Conservation (phyloP, 805 yeast species). For the Pichia thaimueangensis region DNA sequence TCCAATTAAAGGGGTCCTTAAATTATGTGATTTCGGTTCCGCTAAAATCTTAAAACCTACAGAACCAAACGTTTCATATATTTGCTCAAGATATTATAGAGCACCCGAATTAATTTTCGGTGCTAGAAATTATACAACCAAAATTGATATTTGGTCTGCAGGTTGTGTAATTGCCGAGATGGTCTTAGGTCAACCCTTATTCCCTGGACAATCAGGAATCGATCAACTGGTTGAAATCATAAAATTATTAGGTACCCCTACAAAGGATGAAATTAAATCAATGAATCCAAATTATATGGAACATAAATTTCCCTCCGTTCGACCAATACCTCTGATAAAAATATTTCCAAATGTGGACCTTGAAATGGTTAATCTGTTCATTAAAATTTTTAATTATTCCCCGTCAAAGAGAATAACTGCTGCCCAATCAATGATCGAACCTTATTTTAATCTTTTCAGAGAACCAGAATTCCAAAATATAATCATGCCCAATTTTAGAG, state of each 20-base stretch:
- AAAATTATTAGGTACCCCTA: slow-evolving; percentile 92
- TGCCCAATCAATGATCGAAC: slow-evolving; percentile 42
- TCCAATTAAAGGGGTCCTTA: slow-evolving; percentile 76
- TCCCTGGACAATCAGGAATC: slow-evolving; percentile 97
- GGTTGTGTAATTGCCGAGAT: slow-evolving; percentile 98
- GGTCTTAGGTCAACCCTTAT: slow-evolving; percentile 89
- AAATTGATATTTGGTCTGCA: slow-evolving; percentile 95
- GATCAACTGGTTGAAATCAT: slow-evolving; percentile 96
- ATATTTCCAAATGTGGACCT: slow-evolving; percentile 54
- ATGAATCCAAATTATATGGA: slow-evolving; percentile 98
- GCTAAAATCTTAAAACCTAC: slow-evolving; percentile 85
- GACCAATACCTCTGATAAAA: slow-evolving; percentile 65
- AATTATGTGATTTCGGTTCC: slow-evolving; percentile 93
- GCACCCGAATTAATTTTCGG: slow-evolving; percentile 98
- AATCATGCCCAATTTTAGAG: slow-evolving; percentile 31
- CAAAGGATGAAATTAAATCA: slow-evolving; percentile 81
- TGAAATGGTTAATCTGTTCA: slow-evolving; percentile 51
- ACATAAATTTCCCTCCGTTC: slow-evolving; percentile 85
- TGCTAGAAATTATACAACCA: slow-evolving; percentile 92
- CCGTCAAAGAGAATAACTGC: slow-evolving; percentile 62
- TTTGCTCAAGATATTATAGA: slow-evolving; percentile 92
- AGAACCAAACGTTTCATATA: slow-evolving; percentile 94
- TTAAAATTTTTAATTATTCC: slow-evolving; percentile 56
- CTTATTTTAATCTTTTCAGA: slow-evolving; percentile 51
- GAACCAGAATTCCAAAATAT: slow-evolving; percentile 17